Conservation (phyloP, 305 asterid species). For the Fraxinus sp. region DNA sequence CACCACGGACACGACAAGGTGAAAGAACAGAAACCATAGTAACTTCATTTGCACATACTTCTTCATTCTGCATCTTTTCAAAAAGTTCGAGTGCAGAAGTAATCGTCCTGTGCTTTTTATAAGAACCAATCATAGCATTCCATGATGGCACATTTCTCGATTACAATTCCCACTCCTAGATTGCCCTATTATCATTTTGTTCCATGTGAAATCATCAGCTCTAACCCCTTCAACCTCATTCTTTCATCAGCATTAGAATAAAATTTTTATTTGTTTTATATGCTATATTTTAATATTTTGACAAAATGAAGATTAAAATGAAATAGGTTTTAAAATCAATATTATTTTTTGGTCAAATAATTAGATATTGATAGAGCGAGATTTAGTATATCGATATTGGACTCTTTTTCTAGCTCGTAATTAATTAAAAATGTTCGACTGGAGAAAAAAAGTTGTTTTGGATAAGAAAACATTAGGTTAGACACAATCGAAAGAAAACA, state of each 20-base stretch:
- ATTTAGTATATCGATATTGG: too few species aligned
- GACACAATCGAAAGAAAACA: too few species aligned
- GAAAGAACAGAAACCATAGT: constrained; percentile 49
- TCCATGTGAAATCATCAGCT: neutral
- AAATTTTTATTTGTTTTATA: too few species aligned
- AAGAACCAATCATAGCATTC: constrained; percentile 63
- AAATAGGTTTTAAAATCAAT: too few species aligned
- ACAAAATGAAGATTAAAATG: too few species aligned
- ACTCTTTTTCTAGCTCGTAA: too few species aligned
- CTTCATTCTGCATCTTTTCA: constrained; percentile 45
- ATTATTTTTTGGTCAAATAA: too few species aligned
- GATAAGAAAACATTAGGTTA: too few species aligned
- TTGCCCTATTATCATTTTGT: neutral
- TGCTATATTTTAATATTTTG: too few species aligned
- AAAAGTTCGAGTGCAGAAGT: constrained; percentile 42
- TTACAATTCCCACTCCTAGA: constrained; percentile 20
- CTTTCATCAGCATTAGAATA: neutral
- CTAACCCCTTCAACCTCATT: neutral
- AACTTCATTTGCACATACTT: constrained; percentile 42
- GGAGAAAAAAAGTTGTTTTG: too few species aligned
- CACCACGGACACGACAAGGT: constrained; percentile 61
- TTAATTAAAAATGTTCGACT: too few species aligned
- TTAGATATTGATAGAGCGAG: too few species aligned
- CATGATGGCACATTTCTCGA: constrained; percentile 48
- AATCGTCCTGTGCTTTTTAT: constrained; percentile 57